A percentile compares a stretch with the other conserved stretches of the same genome.
phyloP scores from a whole-genome alignment of 805 yeast species.

The Kodamaea leandrae region DNA sequence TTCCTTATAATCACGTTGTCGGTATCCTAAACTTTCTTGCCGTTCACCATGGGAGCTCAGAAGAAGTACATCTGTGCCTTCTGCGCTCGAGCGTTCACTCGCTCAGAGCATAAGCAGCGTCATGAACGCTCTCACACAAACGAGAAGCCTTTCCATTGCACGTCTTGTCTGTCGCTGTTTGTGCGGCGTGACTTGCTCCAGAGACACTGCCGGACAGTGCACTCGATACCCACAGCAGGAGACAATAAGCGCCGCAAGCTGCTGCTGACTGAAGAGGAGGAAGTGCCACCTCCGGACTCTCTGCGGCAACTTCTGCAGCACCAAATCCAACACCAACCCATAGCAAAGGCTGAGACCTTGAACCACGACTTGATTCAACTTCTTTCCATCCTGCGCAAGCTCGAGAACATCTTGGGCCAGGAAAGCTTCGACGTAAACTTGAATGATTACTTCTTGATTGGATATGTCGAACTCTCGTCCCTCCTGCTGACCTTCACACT shows the following conservation, averaged over 20 bases:
- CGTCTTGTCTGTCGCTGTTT: conserved; percentile 66
- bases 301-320: too few species aligned
- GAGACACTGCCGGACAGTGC: conserved; percentile 78
- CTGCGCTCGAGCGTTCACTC: conserved; percentile 88
- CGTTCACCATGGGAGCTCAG: conserved; percentile 31
- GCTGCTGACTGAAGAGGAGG: conserved; percentile 3
- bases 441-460: conserved; percentile 32
- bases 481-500: conserved; percentile 15
- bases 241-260: conserved; percentile 7
- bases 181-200: conserved; percentile 76
- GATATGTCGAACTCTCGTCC: conserved; percentile 23
- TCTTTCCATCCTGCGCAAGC: conserved; percentile 26
- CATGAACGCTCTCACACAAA: conserved; percentile 94
- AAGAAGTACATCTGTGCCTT: conserved; percentile 73
- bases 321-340: neutral
- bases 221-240: conserved; percentile 32
- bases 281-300: neutral
- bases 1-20: too few species aligned
- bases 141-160: conserved; percentile 82
- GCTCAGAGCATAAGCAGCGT: conserved; percentile 89
- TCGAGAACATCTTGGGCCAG: conserved; percentile 20
- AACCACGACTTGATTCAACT: conserved; percentile 26
- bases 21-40: neutral
- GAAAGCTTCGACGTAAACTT: conserved; percentile 14
- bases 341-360: conserved; percentile 4